Base-by-base conservation (phyloP, 768 basidiomycete species). In the Boletales sp. region DNA sequence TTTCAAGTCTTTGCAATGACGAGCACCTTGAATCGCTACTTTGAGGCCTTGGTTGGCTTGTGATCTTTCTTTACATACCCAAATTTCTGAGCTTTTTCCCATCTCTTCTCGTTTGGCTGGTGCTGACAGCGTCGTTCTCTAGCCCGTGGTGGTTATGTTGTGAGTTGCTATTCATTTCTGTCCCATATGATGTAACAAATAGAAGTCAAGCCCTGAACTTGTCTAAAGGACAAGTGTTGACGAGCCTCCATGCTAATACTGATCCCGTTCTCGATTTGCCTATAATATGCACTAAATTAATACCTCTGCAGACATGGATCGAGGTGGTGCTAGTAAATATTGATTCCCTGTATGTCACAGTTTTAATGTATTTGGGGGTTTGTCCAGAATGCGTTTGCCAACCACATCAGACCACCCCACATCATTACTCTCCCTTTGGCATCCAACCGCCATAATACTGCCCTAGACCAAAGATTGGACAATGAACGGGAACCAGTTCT, bases 201-300 rank as follows among this genome's bases (percentile, higher is more conserved):
- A 90, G 87, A 86, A 89, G 88, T 90, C 88, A 90, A 91, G 88
- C 87, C 73, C 88, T 84, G 82, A 90, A 68, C 74, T 72, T 69
- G 78, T 87, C 84, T 81, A 50, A 80, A 77, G 84, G 84, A 86
- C 76, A 67, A 71, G 74, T 61, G 68, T 74, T 86, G 86, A 87
- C 75, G 87, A 88, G 73, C 67, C 70, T 77, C 86, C 88, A 90
- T 91, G 88, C 88, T 91, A 90, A 91, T 90, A 78, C 87, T 91
- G 89, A 81, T 47, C 43, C 44, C 9, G 2, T 29, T 29, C 24
- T 13, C 32, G 40, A 39, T 12, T 12, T 31, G n/a, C 6, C 31
- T 47, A n/a, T 5, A 34, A 50, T 29, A 15, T 42, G 31, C 65
- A 41, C 64, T 67, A 48, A 24, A 39, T 39, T 18, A 13, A 13